Evolutionary conservation across 768 basidiomycete species (phyloP), one percentile per base, ranked within the genome.

Genomic region (Antrodiella citrinella): DNA sequence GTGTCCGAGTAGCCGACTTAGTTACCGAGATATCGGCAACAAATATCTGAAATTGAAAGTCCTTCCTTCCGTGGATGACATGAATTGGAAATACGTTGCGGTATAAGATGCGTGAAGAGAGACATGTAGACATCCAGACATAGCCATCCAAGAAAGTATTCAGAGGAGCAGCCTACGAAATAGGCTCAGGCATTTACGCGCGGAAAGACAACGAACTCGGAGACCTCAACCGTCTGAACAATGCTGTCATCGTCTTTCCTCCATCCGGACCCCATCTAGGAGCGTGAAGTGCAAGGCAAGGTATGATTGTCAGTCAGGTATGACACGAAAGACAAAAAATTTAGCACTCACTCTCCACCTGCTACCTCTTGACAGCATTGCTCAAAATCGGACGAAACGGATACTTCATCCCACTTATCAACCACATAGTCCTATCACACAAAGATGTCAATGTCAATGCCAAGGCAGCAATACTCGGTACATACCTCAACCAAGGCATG

Each of bases 241-340:
- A 69, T 13, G 74, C 75, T 71, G 77, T 82, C 26, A 86, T 57
- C 0, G 81, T 85, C 61, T 77, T 82, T 13, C 84, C 84, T 5
- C 84, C 84, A 52, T 84, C 82, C 0, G 75, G 57, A 11, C 83
- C 84, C 84, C 84, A 86, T 61, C 83, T 86, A n/a, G n/a, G n/a
- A n/a, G n/a, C n/a, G n/a, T n/a, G n/a, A n/a, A n/a, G n/a, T n/a
- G 51, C 41, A 38, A 15, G 21, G 45, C 50, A 44, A 25, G 18
- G 2, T 35, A 41, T 7, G 9, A 2, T 18, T 23, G 43, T 54
- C 21, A 56, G 52, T 48, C 26, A n/a, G 54, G 5, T 13, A 26
- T 45, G 30, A 35, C 38, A 19, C 47, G 39, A 50, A 24, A 30
- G 23, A 13, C 30, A 15, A 18, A 43, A 43, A 10, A 9, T 43